A percentile compares a stretch with the other conserved stretches of the same genome.
Evolutionary conservation across 73 alveolate genomes (phyloP).

Genomic region (Paramecium bursaria): DNA sequence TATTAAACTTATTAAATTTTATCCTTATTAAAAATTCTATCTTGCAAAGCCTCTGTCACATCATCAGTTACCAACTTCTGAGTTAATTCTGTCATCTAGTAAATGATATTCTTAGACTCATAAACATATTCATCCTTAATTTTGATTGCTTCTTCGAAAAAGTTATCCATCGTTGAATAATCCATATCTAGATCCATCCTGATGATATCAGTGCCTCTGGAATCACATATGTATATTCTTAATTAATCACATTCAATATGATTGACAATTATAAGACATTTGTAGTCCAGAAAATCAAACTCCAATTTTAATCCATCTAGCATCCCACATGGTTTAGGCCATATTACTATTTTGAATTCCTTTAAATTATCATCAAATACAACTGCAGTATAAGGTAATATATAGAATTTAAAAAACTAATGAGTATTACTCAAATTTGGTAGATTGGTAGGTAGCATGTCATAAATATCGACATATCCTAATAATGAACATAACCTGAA

Average conservation of each 20-base stretch:
- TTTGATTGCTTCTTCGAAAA: conserved; percentile 15
- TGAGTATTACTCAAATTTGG: conserved; percentile 35
- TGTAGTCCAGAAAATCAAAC: background rate
- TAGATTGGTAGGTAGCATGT: conserved; percentile 54
- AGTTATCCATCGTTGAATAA: conserved; percentile 55
- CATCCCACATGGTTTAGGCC: conserved; percentile 63
- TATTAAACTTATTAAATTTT: background rate
- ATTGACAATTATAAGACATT: conserved; percentile 10
- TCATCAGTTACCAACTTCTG: conserved; percentile 57
- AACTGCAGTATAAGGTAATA: conserved; percentile 41
- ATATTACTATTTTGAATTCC: background rate
- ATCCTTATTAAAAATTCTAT: conserved; percentile 8
- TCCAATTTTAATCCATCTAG: conserved; percentile 12
- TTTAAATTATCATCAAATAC: conserved; percentile 21
- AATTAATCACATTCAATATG: conserved; percentile 61
- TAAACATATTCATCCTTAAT: conserved; percentile 20
- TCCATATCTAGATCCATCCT: conserved; percentile 48
- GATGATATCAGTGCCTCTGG: background rate
- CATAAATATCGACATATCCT: conserved; percentile 32
- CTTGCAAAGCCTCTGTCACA: conserved; percentile 56
- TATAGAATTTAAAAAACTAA: conserved; percentile 31
- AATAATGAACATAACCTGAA: background rate
- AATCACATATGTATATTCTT: conserved; percentile 42
- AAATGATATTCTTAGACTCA: background rate
- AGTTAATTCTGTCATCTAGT: conserved; percentile 33